Evolutionary conservation across 176 grass and related monocot species (phyloP).

Genomic region (Triticum timopheevii): DNA sequence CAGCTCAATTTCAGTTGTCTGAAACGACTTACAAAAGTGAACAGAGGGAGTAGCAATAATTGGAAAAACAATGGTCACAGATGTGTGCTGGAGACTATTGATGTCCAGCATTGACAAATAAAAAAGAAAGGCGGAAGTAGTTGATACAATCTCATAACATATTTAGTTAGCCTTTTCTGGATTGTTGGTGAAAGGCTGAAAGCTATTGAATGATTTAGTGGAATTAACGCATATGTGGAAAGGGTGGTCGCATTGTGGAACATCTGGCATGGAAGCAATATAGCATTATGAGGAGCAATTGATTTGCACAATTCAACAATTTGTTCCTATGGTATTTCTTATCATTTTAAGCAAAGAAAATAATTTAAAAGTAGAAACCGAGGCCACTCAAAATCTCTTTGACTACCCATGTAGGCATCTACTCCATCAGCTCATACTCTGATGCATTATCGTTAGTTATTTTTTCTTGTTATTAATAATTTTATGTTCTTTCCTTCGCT

Average conservation of each 20-base stretch:
- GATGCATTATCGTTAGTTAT: background rate
- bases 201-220: background rate
- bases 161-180: background rate
- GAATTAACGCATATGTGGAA: background rate
- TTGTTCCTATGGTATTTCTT: no score
- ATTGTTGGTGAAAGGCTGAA: background rate
- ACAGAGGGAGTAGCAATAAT: background rate
- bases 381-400: background rate
- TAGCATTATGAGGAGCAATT: background rate
- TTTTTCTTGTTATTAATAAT: conserved; percentile 21
- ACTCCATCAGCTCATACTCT: background rate
- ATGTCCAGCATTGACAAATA: background rate
- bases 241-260: background rate
- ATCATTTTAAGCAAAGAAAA: no score
- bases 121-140: background rate
- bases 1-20: no score
- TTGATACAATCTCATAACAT: background rate
- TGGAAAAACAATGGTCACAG: background rate
- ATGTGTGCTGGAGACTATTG: background rate
- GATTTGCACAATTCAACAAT: background rate
- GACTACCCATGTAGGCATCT: background rate
- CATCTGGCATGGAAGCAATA: background rate
- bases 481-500: conserved; percentile 13
- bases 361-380: background rate
- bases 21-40: no score